Evolutionary conservation across 495 filamentous ascomycete species (phyloP).

Genomic region (Penicillium simplicissimum): DNA sequence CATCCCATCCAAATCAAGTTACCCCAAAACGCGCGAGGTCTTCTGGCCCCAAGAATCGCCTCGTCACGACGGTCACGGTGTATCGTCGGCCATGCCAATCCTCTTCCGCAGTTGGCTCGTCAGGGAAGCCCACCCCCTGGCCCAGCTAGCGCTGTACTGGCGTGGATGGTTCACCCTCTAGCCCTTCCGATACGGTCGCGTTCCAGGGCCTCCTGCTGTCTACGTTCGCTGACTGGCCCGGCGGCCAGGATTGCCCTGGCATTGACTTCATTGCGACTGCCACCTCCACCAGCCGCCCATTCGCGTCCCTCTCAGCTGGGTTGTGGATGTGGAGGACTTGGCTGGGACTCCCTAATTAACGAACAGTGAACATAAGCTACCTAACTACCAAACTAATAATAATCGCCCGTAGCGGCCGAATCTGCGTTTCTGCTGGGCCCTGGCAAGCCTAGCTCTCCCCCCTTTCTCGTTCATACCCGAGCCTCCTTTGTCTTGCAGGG

Average conservation of each 20-base stretch:
- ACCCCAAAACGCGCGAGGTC: background rate
- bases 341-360: background rate
- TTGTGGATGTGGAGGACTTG: slow-evolving; percentile 15
- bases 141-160: slow-evolving; percentile 26
- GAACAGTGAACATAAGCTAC: background rate
- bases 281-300: slow-evolving; percentile 16
- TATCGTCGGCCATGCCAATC: slow-evolving; percentile 14
- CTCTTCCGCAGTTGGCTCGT: slow-evolving; percentile 26
- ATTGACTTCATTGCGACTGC: slow-evolving; percentile 28
- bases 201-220: slow-evolving; percentile 27
- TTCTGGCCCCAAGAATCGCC: slow-evolving; percentile 23
- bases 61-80: slow-evolving; percentile 18
- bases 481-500: slow-evolving; percentile 30
- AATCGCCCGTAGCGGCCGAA: background rate
- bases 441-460: background rate
- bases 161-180: slow-evolving; percentile 23
- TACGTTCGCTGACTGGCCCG: slow-evolving; percentile 30
- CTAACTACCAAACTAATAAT: background rate
- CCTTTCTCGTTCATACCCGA: slow-evolving; percentile 18
- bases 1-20: slow-evolving; percentile 4
- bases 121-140: slow-evolving; percentile 18
- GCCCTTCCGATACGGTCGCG: slow-evolving; percentile 31
- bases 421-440: background rate
- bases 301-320: slow-evolving; percentile 18
- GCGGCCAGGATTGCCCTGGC: slow-evolving; percentile 29